phyloP scores from a whole-genome alignment of 2,329 filamentous ascomycete species.

The Annulohypoxylon truncatum region DNA sequence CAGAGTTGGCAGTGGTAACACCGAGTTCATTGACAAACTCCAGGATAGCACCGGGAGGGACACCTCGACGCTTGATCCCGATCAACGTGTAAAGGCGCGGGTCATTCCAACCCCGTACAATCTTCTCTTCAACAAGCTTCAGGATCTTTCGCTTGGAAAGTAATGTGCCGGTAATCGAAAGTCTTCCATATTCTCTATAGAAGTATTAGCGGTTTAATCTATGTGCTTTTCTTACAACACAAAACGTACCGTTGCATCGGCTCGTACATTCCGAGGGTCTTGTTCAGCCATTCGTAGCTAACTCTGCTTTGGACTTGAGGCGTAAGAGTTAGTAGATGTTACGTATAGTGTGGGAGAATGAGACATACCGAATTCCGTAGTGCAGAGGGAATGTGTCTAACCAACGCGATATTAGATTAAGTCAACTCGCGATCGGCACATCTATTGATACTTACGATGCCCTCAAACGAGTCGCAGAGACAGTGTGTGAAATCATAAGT shows the following conservation, averaged over 20 bases:
- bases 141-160: slow-evolving; percentile 87
- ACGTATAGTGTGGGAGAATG: neutral
- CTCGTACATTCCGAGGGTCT: slow-evolving; percentile 83
- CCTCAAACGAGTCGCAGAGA: slow-evolving; percentile 91
- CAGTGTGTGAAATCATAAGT: slow-evolving; percentile 95
- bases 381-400: slow-evolving; percentile 86
- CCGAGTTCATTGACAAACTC: slow-evolving; percentile 92
- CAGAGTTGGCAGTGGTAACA: slow-evolving; percentile 82
- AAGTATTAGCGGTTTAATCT: neutral
- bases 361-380: slow-evolving; percentile 77
- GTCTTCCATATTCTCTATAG: slow-evolving; percentile 72
- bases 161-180: slow-evolving; percentile 86
- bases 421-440: neutral
- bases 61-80: slow-evolving; percentile 82
- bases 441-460: slow-evolving; percentile 62
- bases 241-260: slow-evolving; percentile 80
- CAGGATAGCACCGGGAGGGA: slow-evolving; percentile 88
- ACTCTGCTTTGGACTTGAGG: slow-evolving; percentile 75
- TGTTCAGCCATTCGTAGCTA: slow-evolving; percentile 92
- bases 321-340: slow-evolving; percentile 1
- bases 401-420: slow-evolving; percentile 7
- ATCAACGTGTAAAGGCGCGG: slow-evolving; percentile 90
- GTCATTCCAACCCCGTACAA: slow-evolving; percentile 90
- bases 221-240: neutral
- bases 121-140: slow-evolving; percentile 79